Evolutionary conservation across 1,284 basidiomycete genomes (phyloP), one percentile per base, ranked within the genome.

Genomic region (Austroboletus niveus): DNA sequence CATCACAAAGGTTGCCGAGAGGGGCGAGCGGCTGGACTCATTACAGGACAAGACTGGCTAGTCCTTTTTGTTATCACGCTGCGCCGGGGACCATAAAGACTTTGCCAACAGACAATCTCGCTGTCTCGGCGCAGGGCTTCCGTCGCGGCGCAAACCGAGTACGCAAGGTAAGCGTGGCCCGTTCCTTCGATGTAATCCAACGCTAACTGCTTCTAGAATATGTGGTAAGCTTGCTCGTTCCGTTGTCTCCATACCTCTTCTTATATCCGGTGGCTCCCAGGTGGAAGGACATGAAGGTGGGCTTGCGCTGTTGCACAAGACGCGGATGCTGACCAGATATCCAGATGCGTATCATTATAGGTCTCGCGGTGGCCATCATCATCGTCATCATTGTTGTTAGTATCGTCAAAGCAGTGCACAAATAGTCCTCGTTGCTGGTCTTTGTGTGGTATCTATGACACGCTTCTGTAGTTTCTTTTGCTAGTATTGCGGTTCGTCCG

Each of bases 91-190:
- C 45, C 30, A 49, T 42, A 57, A 47, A 4, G 32, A 53, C 29
- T 20, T 51, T 53, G 47, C 45, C 27, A 17, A 47, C 51, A 96
- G 96, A 99, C 73, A 98, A 90, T 69, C 84, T 99, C 52, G 95
- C 96, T 30, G 92, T 98, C 36, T 98, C 94, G n/a, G 97, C 96
- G 11, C 97, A 99, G 76, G 94, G 94, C 30, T 99, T 99, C 85
- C 86, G 94, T 57, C 84, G 93, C 60, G 95, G 96, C 58, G 97
- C 97, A 48, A 98, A 97, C 77, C 84, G 93, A 57, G 97, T 99
- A 45, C 87, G 96, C 71, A 99, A 99, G 82, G 93, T 95, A 68
- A 78, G 94, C 54, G 39, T 50, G 24, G 29, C 46, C 27, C 29
- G 39, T 53, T 11, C 45, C 44, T 54, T 43, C 43, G 55, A 22